Evolutionary conservation across 176 grass and related monocot species (phyloP).

Genomic region (Rhynchospora pubera): DNA sequence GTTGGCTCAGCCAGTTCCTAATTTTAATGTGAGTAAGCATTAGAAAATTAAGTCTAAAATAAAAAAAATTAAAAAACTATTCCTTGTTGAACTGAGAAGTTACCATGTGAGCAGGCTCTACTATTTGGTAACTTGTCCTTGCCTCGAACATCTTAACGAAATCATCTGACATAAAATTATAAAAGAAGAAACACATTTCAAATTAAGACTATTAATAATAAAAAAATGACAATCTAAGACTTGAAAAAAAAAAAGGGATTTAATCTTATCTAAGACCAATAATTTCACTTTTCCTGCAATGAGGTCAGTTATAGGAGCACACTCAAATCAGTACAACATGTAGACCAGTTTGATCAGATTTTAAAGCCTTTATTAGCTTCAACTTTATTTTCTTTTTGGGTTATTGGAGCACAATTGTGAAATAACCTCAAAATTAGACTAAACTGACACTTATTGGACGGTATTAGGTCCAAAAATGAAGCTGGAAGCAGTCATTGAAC

Average conservation of each 20-base stretch:
- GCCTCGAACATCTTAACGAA: constrained; percentile 78
- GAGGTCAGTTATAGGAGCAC: background rate
- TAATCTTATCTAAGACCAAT: background rate
- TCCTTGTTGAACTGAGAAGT: background rate
- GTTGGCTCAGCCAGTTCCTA: constrained; percentile 80
- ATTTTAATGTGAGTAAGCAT: constrained; percentile 5
- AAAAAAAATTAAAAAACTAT: background rate
- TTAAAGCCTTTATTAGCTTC: background rate
- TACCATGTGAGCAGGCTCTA: constrained; percentile 98
- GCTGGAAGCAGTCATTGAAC: background rate
- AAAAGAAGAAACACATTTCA: too few relatives aligned
- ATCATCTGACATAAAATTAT: constrained; percentile 39
- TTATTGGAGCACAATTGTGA: background rate
- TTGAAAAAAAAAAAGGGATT: background rate
- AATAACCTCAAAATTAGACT: background rate
- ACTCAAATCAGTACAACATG: background rate
- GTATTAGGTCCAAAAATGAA: background rate
- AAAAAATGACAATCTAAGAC: too few relatives aligned
- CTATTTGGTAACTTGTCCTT: constrained; percentile 57
- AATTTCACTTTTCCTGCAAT: background rate
- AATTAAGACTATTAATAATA: too few relatives aligned
- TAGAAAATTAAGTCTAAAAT: background rate
- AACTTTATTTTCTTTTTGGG: background rate
- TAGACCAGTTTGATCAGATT: background rate
- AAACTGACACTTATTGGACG: background rate